Percentiles rank a stretch among this genome's conserved stretches.
Conservation (phyloP, 345 rosid genomes). For the Eucalyptus victrix region DNA sequence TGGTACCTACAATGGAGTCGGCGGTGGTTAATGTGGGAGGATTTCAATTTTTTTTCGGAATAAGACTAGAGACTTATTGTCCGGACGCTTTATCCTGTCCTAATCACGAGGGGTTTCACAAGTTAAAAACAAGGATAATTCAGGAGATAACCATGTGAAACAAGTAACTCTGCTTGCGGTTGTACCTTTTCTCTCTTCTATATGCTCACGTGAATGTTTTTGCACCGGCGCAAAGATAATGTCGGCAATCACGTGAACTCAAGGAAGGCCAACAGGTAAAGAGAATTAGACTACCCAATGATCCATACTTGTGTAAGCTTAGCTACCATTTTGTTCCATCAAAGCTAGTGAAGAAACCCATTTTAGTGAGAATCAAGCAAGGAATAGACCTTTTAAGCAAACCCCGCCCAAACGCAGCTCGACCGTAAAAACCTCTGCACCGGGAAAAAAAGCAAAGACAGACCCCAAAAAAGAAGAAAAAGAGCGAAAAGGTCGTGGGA, state of each 20-base stretch:
- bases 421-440: not conserved
- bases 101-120: not conserved
- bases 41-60: not conserved
- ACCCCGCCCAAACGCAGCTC: not conserved
- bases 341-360: not conserved
- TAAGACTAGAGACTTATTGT: not conserved
- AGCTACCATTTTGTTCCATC: not conserved
- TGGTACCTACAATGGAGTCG: not conserved
- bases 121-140: not conserved
- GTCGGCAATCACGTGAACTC: not conserved
- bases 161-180: not conserved
- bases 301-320: not conserved
- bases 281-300: not conserved
- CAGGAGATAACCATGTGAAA: not conserved
- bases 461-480: not conserved
- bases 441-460: not conserved
- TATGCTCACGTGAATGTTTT: not conserved
- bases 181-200: not conserved
- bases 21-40: not conserved
- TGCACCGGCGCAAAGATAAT: not conserved
- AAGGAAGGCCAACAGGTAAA: not conserved
- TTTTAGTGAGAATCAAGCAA: not conserved
- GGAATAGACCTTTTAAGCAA: not conserved
- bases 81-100: not conserved
- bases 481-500: not conserved